Base-by-base conservation (phyloP, 148 eudicot genomes). In the Camellia sinensis region DNA sequence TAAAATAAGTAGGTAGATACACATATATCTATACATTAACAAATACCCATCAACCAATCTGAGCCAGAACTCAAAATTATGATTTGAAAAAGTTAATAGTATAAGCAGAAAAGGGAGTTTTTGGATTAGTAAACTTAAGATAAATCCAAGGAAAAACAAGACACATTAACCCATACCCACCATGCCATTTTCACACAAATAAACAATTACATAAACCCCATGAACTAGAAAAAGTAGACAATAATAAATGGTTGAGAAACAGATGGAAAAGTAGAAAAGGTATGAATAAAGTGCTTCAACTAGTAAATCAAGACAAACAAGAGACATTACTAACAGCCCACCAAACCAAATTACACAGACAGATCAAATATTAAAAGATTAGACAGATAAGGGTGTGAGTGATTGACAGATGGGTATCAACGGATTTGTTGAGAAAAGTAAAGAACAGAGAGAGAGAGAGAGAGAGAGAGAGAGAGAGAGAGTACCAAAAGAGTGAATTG, bases 401-500 rank as follows among this genome's bases (percentile, higher is more conserved):
- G 64, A 80, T 71, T 40, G 81, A 75, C 89, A 89, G 60, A 85
- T 86, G 78, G 84, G 78, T 57, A 13, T 44, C 68, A 54, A 44
- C 44, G 67, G 15, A 54, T 70, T 57, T 21, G 22, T 11, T 14
- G 15, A 13, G 52, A 78, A 66, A 73, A 80, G 46, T 22, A 40
- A n/a, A 53, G 69, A 59, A 19, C 21, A 29, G 21, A 71, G 9
- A 71, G 54, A 12, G 19, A 1, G 29, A 22, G 37, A 29, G 37
- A 29, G 14, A 19, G 7, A 19, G 12, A 46, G 79, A 44, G n/a
- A 40, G 18, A 18, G 19, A 78, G 59, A 6, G 18, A 4, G 7
- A 13, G 65, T 85, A 93, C 95, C 90, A 75, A 86, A 87, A 81
- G 86, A 43, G 76, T 80, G 83, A 79, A 80, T 54, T 74, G 84